phyloP scores from a whole-genome alignment of 257 asterid species.

The Solanum clarkiae region DNA sequence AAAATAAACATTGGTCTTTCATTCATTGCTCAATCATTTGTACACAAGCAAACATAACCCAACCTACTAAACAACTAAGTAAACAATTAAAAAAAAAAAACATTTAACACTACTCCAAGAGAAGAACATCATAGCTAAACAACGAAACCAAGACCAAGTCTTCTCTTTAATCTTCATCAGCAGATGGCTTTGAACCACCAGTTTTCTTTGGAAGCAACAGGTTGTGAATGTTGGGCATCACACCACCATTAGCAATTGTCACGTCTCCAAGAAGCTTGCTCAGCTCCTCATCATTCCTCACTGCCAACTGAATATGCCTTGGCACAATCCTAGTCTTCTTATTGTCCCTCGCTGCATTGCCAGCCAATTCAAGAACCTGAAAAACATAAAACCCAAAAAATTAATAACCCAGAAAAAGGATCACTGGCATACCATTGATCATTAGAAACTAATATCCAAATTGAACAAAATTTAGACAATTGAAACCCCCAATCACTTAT shows the following conservation, averaged over 20 bases:
- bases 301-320: conserved; percentile 8
- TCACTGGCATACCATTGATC: background rate
- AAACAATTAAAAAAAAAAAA: background rate
- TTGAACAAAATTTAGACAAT: too few relatives aligned
- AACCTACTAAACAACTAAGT: background rate
- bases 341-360: conserved; percentile 10
- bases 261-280: conserved; percentile 9
- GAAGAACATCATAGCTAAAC: background rate
- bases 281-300: conserved; percentile 5
- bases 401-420: background rate
- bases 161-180: background rate
- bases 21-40: conserved; percentile 4
- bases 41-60: conserved; percentile 8
- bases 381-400: background rate
- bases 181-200: background rate
- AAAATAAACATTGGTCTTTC: background rate
- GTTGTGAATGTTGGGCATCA: conserved; percentile 13
- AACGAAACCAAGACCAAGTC: too few relatives aligned
- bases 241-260: conserved; percentile 7
- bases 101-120: background rate
- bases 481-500: background rate
- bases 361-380: conserved; percentile 7
- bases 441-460: too few relatives aligned
- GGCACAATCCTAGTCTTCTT: conserved; percentile 7
- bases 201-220: conserved; percentile 8